Conservation (phyloP, 352 stramenopile species). For the Globisporangium yorkense region DNA sequence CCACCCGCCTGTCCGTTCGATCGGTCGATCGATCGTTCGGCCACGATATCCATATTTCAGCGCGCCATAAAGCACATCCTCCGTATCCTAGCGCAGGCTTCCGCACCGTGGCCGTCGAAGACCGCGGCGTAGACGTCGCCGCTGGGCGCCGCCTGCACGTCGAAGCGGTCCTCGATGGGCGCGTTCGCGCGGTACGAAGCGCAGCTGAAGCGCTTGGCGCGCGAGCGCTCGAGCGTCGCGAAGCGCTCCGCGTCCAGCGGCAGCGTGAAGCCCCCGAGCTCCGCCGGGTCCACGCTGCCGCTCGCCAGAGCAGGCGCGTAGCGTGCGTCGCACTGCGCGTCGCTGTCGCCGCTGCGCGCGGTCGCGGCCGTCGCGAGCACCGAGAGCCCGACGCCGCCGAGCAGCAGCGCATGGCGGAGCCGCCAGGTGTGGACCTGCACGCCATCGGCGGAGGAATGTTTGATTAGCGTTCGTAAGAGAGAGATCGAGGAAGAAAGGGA, state of each 20-base stretch:
- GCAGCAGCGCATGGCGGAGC: slow-evolving; percentile 35
- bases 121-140: slow-evolving; percentile 86
- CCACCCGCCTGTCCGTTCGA: slow-evolving; percentile 66
- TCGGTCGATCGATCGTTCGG: background rate
- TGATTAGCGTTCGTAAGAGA: background rate
- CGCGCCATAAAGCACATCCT: no score
- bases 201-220: slow-evolving; percentile 39
- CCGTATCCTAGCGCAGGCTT: background rate
- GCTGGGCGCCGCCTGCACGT: slow-evolving; percentile 54
- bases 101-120: slow-evolving; percentile 87
- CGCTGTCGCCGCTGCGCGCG: slow-evolving; percentile 4
- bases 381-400: slow-evolving; percentile 45
- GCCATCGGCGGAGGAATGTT: background rate
- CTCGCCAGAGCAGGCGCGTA: slow-evolving; percentile 27
- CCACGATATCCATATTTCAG: no score
- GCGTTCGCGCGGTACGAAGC: slow-evolving; percentile 66
- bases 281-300: slow-evolving; percentile 19
- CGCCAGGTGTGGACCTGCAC: background rate
- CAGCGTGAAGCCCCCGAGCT: slow-evolving; percentile 35
- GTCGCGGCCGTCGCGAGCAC: slow-evolving; percentile 19
- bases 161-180: slow-evolving; percentile 80
- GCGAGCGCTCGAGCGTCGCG: slow-evolving; percentile 33
- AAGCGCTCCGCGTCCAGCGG: slow-evolving; percentile 53
- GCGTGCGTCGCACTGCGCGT: slow-evolving; percentile 48
- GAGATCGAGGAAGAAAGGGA: background rate